Base-by-base conservation (phyloP, 257 asterid genomes). In the Eustoma russellianum region DNA sequence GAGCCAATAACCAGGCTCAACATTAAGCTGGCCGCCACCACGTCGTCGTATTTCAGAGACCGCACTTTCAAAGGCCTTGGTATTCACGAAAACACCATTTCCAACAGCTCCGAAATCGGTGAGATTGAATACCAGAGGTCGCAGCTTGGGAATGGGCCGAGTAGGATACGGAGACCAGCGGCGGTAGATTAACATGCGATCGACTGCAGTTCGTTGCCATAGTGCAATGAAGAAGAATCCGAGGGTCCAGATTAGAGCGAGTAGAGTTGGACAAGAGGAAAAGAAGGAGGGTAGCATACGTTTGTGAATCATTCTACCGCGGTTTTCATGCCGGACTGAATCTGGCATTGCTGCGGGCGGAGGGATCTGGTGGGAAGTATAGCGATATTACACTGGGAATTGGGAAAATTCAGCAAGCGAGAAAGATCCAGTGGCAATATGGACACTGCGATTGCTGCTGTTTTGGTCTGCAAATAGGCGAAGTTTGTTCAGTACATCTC, bases 1-100 rank as follows among this genome's bases (percentile, higher is more conserved):
- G 3, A 88, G 93, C 95, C 97, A 88, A 16, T 69, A 55, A 13
- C 97, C 97, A 6, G 82, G 69, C 52, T 61, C 72, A 34, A 88
- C 94, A 57, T 88, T 88, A 41, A 88, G 95, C 89, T 88, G 97
- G 9, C 97, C 97, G 0, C 95, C 95, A 49, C 97, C 97, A 5
- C 70, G 78, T 53, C 59, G 74, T 51, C 61, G 74, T 14, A 88
- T 79, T 54, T 77, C 87, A 62, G 66, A 76, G n/a, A 88, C 58
- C 18, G 95, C 97, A 72, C 59, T 76, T 77, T 85, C 83, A 55
- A 88, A 88, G 5, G 94, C 83, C 50, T 57, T 59, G 0, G 97
- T 88, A 60, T 88, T 88, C 0, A 88, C 9, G 15, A 88, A 80
- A 41, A 71, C 67, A 59, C 97, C 97, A 66, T 88, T 94, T 13